Evolutionary conservation across 805 yeast genomes (phyloP).

Genomic region (Wickerhamiella occidentalis): DNA sequence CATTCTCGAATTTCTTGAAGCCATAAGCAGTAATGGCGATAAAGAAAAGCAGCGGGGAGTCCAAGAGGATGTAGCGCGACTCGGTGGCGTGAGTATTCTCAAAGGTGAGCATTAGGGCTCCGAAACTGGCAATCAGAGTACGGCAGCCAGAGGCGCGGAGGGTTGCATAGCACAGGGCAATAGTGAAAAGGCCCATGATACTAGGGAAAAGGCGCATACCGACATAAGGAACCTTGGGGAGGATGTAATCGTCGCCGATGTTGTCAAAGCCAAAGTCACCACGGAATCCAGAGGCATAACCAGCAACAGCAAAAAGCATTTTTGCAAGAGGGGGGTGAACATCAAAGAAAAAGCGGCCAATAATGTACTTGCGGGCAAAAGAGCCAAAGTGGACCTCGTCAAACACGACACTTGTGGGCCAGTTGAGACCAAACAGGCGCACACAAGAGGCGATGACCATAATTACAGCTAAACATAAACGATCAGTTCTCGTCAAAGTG

Average conservation of each 20-base stretch:
- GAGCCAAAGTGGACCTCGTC: slow-evolving; percentile 96
- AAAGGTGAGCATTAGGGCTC: slow-evolving; percentile 40
- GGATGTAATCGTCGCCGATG: slow-evolving; percentile 37
- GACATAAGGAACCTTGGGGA: slow-evolving; percentile 37
- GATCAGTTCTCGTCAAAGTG: slow-evolving; percentile 17
- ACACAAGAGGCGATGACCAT: slow-evolving; percentile 42
- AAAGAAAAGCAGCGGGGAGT: slow-evolving; percentile 34
- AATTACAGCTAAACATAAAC: slow-evolving; percentile 28
- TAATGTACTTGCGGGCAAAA: slow-evolving; percentile 72
- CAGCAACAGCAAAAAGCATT: slow-evolving; percentile 44
- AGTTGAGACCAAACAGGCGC: slow-evolving; percentile 47
- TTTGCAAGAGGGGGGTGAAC: slow-evolving; percentile 65
- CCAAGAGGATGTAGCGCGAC: slow-evolving; percentile 41
- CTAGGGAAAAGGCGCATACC: slow-evolving; percentile 49
- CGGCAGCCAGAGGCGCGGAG: slow-evolving; percentile 47
- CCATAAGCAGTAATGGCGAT: slow-evolving; percentile 39
- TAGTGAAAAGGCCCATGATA: slow-evolving; percentile 40
- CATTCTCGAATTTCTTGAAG: slow-evolving; percentile 38
- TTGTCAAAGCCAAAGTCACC: slow-evolving; percentile 34
- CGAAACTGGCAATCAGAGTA: slow-evolving; percentile 37
- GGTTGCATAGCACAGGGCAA: slow-evolving; percentile 42
- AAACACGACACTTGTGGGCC: slow-evolving; percentile 75
- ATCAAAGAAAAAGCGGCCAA: slow-evolving; percentile 54
- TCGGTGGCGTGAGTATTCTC: slow-evolving; percentile 58
- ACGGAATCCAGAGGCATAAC: slow-evolving; percentile 41